A percentile compares a stretch with the other conserved stretches of the same genome.
Conservation (phyloP, 2,329 filamentous ascomycete species). For the Claviceps fusiformis region DNA sequence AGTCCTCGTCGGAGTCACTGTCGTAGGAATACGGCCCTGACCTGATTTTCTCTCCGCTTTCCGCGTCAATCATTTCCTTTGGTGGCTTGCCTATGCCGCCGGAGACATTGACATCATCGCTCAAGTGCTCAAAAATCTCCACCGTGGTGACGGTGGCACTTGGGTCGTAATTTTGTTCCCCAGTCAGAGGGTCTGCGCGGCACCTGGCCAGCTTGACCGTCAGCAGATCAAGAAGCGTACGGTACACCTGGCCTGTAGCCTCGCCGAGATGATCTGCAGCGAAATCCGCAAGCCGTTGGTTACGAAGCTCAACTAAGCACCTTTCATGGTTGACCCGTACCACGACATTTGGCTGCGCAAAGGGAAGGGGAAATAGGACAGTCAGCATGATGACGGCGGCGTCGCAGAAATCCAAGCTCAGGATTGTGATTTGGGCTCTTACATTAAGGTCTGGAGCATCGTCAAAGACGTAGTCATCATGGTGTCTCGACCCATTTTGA, state of each 20-base stretch:
- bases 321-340: slow-evolving; percentile 77
- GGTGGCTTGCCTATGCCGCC: slow-evolving; percentile 43
- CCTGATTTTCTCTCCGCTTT: slow-evolving; percentile 35
- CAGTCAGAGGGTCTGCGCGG: slow-evolving; percentile 37
- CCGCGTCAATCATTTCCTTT: slow-evolving; percentile 31
- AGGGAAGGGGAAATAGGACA: background rate
- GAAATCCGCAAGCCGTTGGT: slow-evolving; percentile 59
- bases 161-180: slow-evolving; percentile 17
- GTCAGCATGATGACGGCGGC: background rate
- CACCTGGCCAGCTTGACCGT: slow-evolving; percentile 58
- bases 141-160: slow-evolving; percentile 34
- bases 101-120: slow-evolving; percentile 37
- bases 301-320: slow-evolving; percentile 69
- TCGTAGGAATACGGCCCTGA: slow-evolving; percentile 20
- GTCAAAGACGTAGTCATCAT: slow-evolving; percentile 14
- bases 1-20: slow-evolving; percentile 21
- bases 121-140: slow-evolving; percentile 42
- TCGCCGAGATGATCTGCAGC: slow-evolving; percentile 58
- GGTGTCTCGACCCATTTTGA: slow-evolving; percentile 27
- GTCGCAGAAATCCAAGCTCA: background rate
- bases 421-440: slow-evolving; percentile 13
- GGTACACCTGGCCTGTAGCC: slow-evolving; percentile 67
- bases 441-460: slow-evolving; percentile 40
- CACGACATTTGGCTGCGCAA: slow-evolving; percentile 51
- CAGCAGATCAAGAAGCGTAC: slow-evolving; percentile 54